A percentile compares a stretch with the other conserved stretches of the same genome.
Evolutionary conservation across 2,329 filamentous ascomycete species (phyloP).

Genomic region (Aspergillus neoniger): DNA sequence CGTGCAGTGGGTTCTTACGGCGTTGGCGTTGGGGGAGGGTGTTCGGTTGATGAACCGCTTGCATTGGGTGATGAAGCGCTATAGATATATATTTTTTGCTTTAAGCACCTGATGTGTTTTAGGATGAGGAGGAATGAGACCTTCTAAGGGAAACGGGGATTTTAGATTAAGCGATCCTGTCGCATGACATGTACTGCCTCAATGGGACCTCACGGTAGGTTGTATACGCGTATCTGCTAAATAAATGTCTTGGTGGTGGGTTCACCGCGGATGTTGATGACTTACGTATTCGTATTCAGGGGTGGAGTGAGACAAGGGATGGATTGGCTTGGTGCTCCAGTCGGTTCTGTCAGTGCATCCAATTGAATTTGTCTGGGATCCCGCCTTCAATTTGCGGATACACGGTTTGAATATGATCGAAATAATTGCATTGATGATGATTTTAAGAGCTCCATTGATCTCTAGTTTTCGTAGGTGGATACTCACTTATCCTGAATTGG

Average conservation of each 20-base stretch:
- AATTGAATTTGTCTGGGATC: too few species aligned
- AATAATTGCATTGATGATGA: too few species aligned
- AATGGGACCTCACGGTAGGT: background rate
- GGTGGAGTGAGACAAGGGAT: background rate
- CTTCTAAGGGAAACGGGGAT: too few species aligned
- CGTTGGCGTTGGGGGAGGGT: background rate
- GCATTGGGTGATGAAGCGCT: background rate
- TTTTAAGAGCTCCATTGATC: too few species aligned
- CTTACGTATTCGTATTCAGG: slow-evolving; percentile 2
- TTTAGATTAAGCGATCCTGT: background rate
- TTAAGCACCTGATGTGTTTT: too few species aligned
- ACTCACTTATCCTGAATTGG: too few species aligned
- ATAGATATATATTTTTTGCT: background rate
- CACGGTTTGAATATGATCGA: too few species aligned
- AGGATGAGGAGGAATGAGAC: background rate
- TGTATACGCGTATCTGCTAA: background rate
- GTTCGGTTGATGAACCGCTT: background rate
- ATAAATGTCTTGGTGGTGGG: background rate
- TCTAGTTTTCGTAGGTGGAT: too few species aligned
- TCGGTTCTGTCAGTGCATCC: too few species aligned
- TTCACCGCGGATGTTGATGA: background rate
- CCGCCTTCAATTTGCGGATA: too few species aligned
- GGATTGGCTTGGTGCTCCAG: too few species aligned
- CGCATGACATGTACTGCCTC: background rate
- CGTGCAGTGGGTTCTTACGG: background rate